Conservation (phyloP, 805 yeast genomes). For the Pichia paraexigua region DNA sequence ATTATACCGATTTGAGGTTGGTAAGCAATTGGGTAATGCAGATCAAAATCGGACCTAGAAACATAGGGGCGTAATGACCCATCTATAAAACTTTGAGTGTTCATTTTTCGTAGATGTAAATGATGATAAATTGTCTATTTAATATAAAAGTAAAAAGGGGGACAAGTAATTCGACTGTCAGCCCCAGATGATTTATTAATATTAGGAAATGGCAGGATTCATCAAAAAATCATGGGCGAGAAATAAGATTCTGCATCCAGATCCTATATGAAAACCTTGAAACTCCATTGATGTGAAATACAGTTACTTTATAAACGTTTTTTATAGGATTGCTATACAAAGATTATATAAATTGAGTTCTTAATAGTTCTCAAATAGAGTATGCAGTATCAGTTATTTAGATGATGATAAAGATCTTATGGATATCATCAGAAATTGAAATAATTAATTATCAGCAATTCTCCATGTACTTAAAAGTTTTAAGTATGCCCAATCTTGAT, state of each 20-base stretch:
- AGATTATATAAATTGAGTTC: not conserved
- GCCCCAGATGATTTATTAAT: too few relatives aligned
- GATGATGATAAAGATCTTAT: too few relatives aligned
- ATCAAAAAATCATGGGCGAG: not conserved
- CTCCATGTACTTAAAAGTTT: conserved; percentile 54
- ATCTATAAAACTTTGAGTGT: conserved; percentile 19
- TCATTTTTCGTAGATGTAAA: conserved; percentile 11
- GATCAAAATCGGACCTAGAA: conserved; percentile 25
- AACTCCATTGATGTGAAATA: not conserved
- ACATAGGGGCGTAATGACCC: conserved; percentile 27
- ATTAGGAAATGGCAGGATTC: not conserved
- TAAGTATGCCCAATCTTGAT: conserved; percentile 40
- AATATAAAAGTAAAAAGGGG: not conserved
- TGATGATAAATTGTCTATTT: not conserved
- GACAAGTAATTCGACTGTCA: not conserved
- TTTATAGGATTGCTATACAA: not conserved
- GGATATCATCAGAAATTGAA: not conserved
- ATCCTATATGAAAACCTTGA: too few relatives aligned
- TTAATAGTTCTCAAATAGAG: not conserved
- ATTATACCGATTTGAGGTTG: conserved; percentile 28
- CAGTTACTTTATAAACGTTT: not conserved
- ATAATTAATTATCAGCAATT: conserved; percentile 9
- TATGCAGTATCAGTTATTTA: not conserved
- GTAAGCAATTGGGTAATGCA: conserved; percentile 29
- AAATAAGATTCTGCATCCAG: not conserved